Conservation (phyloP, 2,329 filamentous ascomycete genomes). For the Alternaria incomplexa region DNA sequence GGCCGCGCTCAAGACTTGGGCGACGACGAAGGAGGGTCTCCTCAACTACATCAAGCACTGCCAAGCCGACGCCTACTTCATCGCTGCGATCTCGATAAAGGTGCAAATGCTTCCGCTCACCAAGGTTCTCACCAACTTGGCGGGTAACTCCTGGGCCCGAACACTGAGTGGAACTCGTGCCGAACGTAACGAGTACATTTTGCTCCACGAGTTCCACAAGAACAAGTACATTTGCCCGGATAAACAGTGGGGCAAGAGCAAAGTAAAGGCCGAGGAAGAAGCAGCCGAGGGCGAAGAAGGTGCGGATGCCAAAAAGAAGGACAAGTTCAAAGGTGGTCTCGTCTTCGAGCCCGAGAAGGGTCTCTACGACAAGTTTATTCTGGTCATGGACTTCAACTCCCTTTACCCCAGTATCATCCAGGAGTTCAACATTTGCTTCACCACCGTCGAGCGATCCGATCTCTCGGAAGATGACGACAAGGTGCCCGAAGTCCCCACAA, state of each 20-base stretch:
- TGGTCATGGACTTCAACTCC: conserved; percentile 99
- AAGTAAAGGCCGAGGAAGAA: conserved; percentile 75
- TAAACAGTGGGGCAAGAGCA: conserved; percentile 82
- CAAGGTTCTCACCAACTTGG: conserved; percentile 93
- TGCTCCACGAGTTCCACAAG: conserved; percentile 93
- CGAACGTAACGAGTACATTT: conserved; percentile 98
- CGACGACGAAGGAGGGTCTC: conserved; percentile 79
- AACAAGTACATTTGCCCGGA: conserved; percentile 99
- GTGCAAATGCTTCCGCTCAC: conserved; percentile 93
- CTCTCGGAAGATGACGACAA: conserved; percentile 81
- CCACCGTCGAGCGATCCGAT: conserved; percentile 82
- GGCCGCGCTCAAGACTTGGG: conserved; percentile 84
- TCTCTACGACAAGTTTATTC: conserved; percentile 95
- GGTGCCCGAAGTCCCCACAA: conserved; percentile 82
- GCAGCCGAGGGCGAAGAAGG: conserved; percentile 71
- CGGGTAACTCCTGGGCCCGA: conserved; percentile 97
- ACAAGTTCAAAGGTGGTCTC: conserved; percentile 98
- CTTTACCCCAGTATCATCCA: conserved; percentile 98
- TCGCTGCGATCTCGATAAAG: conserved; percentile 85
- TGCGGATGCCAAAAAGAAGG: conserved; percentile 88
- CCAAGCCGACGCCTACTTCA: conserved; percentile 94
- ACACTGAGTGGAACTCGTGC: conserved; percentile 94
- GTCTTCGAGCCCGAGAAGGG: conserved; percentile 98
- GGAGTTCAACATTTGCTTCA: conserved; percentile 99
- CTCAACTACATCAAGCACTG: conserved; percentile 94